Evolutionary conservation across 179 eudicot genomes (phyloP).

Genomic region (Silene vulgaris): DNA sequence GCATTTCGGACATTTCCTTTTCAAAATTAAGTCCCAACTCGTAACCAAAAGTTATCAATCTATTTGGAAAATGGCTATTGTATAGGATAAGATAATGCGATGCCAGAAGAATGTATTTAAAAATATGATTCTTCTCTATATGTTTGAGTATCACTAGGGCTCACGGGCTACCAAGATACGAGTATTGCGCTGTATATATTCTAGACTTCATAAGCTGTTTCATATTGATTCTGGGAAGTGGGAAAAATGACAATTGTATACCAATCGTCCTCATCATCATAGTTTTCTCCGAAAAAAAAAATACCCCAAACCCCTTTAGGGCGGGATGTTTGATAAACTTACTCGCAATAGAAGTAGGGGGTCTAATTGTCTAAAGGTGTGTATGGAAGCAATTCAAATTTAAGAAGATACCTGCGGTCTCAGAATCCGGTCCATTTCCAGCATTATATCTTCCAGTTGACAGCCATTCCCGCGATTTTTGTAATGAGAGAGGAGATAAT

Average conservation of each 20-base stretch:
- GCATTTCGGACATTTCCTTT: neutral
- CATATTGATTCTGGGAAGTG: neutral
- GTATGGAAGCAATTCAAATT: neutral
- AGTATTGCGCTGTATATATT: neutral
- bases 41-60: too few relatives aligned
- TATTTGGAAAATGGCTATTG: neutral
- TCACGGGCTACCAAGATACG: neutral
- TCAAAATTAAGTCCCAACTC: neutral
- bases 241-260: neutral
- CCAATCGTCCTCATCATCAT: neutral
- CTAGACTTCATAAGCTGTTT: neutral
- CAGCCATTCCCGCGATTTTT: slow-evolving; percentile 51
- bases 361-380: neutral
- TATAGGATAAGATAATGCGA: neutral
- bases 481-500: slow-evolving; percentile 70
- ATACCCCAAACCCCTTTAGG: neutral
- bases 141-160: neutral
- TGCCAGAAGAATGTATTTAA: neutral
- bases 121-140: neutral
- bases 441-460: slow-evolving; percentile 69
- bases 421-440: slow-evolving; percentile 81
- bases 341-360: neutral
- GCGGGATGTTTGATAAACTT: neutral
- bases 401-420: slow-evolving; percentile 68
- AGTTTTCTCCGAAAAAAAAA: neutral